These are phyloP conservation scores for Trametes villosa DNA, from an alignment of 768 basidiomycete species.

Conservation along the genomic window DNA sequence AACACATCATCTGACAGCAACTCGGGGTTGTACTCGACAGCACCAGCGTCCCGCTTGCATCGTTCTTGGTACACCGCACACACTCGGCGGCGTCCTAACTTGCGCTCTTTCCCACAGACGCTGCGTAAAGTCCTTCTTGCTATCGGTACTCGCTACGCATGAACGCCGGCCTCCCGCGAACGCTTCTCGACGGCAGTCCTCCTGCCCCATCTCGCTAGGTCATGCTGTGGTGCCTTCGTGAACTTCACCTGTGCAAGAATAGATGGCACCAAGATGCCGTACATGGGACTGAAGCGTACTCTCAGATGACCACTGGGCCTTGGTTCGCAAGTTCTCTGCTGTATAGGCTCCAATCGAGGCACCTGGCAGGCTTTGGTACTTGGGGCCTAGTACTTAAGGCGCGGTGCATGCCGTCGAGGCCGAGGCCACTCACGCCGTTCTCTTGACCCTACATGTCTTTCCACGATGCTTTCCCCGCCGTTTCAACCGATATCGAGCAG, in stretches of 20 bases:
- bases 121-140: background rate
- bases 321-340: background rate
- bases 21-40: too few relatives aligned
- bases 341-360: background rate
- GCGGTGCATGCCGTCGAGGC: too few relatives aligned
- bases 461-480: background rate
- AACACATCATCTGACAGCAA: too few relatives aligned
- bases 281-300: background rate
- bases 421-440: background rate
- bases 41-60: too few relatives aligned
- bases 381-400: too few relatives aligned
- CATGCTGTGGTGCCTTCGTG: background rate
- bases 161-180: background rate
- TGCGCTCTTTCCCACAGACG: background rate
- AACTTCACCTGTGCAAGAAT: background rate
- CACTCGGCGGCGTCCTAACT: too few relatives aligned
- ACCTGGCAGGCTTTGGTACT: too few relatives aligned
- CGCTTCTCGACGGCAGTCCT: background rate
- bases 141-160: background rate
- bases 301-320: slow-evolving; percentile 5
- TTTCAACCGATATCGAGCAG: background rate
- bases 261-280: background rate
- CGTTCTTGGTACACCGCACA: too few relatives aligned
- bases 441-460: background rate
- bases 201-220: background rate